phyloP scores from a whole-genome alignment of 2,329 filamentous ascomycete species.

The Amesomyces nigricolor region DNA sequence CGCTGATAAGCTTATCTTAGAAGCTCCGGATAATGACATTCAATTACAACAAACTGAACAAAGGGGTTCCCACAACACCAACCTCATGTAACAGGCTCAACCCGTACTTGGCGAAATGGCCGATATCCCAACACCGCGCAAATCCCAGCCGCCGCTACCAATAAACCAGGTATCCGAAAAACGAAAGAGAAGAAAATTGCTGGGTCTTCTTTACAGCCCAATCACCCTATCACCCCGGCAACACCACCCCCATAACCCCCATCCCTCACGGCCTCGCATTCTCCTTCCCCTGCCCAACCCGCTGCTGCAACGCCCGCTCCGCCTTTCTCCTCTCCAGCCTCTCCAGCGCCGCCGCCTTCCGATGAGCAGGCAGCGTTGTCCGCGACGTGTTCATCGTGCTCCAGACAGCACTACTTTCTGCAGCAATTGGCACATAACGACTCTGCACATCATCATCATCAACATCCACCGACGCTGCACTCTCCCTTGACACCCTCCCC shows the following conservation, averaged over 20 bases:
- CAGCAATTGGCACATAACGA: constrained; percentile 38
- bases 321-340: constrained; percentile 49
- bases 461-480: constrained; percentile 26
- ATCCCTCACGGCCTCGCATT: constrained; percentile 39
- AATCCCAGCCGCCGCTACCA: neutral
- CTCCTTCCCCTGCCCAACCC: constrained; percentile 43
- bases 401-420: constrained; percentile 30
- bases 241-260: neutral
- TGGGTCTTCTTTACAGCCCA: neutral
- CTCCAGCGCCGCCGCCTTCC: constrained; percentile 49
- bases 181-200: neutral
- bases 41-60: constrained; percentile 8
- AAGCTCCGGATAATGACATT: constrained; percentile 4
- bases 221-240: neutral
- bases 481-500: constrained; percentile 21
- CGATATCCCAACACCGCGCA: constrained; percentile 14
- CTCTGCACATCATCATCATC: constrained; percentile 41
- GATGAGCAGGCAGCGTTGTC: constrained; percentile 43
- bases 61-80: neutral
- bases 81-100: neutral
- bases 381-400: constrained; percentile 36
- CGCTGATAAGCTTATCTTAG: constrained; percentile 18
- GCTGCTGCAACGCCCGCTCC: constrained; percentile 41
- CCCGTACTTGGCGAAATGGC: neutral
- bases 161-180: neutral